Conservation (phyloP, 495 filamentous ascomycete genomes). For the Xylaria longipes region DNA sequence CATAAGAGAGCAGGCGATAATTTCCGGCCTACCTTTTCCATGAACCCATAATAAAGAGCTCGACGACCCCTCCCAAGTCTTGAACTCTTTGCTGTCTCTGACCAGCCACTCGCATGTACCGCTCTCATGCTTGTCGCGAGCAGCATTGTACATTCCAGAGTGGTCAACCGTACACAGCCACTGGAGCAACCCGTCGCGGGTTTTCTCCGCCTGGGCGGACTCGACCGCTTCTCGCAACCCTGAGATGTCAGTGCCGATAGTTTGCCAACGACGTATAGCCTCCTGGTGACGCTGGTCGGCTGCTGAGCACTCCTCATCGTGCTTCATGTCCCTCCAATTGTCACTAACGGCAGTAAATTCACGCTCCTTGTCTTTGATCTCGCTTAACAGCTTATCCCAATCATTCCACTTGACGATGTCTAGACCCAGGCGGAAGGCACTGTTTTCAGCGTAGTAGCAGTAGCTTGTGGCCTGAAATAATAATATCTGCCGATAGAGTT, state of each 20-base stretch:
- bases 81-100: background rate
- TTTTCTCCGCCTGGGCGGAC: slow-evolving; percentile 18
- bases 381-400: slow-evolving; percentile 26
- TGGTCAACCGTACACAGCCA: background rate
- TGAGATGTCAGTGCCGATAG: background rate
- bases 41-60: slow-evolving; percentile 37
- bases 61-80: background rate
- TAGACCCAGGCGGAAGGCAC: slow-evolving; percentile 5
- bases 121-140: background rate
- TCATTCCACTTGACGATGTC: slow-evolving; percentile 27
- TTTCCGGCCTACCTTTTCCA: slow-evolving; percentile 42
- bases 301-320: background rate
- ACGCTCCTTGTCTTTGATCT: slow-evolving; percentile 19
- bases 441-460: slow-evolving; percentile 21
- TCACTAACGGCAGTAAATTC: background rate
- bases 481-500: slow-evolving; percentile 29
- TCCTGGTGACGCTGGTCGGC: background rate
- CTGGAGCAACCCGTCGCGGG: slow-evolving; percentile 10
- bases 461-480: slow-evolving; percentile 27
- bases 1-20: slow-evolving; percentile 26
- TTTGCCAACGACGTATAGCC: background rate
- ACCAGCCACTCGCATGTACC: slow-evolving; percentile 7
- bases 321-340: background rate
- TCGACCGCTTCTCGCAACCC: background rate
- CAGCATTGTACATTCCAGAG: background rate